Evolutionary conservation across 768 basidiomycete species (phyloP), one percentile per base, ranked within the genome.

Genomic region (Lentinula lateritia): DNA sequence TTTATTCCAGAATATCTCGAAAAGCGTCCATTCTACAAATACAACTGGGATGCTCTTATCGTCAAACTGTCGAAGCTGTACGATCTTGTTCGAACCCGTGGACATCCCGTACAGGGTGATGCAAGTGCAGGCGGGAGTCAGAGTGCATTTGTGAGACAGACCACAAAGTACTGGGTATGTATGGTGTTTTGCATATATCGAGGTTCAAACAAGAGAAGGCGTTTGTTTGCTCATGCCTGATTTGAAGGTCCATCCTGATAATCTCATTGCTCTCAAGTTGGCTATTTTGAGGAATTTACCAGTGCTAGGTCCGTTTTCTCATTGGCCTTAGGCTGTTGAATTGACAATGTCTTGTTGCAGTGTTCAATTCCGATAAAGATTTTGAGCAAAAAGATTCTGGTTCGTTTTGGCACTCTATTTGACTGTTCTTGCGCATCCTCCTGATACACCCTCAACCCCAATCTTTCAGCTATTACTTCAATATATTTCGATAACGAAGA

Each of bases 401-500:
- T 89, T 63, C 48, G 75, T 48, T 15, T 7, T 28, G 8, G 32
- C 43, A 6, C 57, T 12, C 18, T 42, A 28, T n/a, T 23, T 28
- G 28, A 8, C 38, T 13, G 7, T 13, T 8, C 38, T 13, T 9
- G 38, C 13, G 7, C 13, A 39, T 39, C 13, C 38, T 13, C 38
- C 13, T 39, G 38, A 8, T 39, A 8, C 1, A 39, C 13, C 20
- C 38, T 48, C 16, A 16, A 28, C 28, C 28, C 28, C 38, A 50
- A 50, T 50, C 63, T 68, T 46, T 43, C 73, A 82, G 97, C 96
- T 4, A 98, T 99, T 68, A 95, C 96, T 0, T 97, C 95, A 1
- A 92, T 98, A 64, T 99, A 98, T 76, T 96, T 94, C 64, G 96
- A 98, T 70, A 95, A 97, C 67, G 92, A 96, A 69, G 89, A 95